These are phyloP conservation scores for Collybia nuda DNA, from an alignment of 768 basidiomycete species.

Conservation along the genomic window DNA sequence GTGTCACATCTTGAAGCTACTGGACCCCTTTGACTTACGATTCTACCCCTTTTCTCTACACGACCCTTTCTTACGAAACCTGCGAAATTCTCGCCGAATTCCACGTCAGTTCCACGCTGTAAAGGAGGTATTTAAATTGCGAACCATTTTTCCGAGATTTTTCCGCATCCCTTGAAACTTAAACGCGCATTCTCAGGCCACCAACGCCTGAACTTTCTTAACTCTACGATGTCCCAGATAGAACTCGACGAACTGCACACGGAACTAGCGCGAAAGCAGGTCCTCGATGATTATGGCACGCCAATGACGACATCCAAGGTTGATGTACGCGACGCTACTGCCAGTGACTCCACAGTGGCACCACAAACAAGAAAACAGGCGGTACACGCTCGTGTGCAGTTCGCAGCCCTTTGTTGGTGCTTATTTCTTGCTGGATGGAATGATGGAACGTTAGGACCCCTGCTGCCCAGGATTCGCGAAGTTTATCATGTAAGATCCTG, in stretches of 20 bases:
- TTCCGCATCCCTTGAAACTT: neutral
- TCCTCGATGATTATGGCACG: too few relatives aligned
- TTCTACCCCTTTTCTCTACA: too few relatives aligned
- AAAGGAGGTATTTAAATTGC: neutral
- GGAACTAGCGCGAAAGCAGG: too few relatives aligned
- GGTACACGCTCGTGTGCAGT: conserved; percentile 39
- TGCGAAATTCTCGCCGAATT: too few relatives aligned
- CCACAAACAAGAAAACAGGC: conserved; percentile 21
- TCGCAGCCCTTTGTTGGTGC: conserved; percentile 52
- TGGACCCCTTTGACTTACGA: too few relatives aligned
- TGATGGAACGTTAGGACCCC: conserved; percentile 71
- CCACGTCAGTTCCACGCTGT: too few relatives aligned
- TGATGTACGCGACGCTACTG: neutral
- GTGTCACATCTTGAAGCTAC: too few relatives aligned
- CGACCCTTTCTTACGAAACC: too few relatives aligned
- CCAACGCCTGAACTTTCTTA: too few relatives aligned
- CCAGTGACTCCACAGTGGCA: neutral
- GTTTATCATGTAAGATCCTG: conserved; percentile 51
- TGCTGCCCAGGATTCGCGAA: conserved; percentile 69
- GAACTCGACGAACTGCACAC: too few relatives aligned
- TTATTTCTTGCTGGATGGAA: conserved; percentile 76
- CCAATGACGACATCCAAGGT: too few relatives aligned
- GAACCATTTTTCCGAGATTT: neutral
- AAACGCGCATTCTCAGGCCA: neutral
- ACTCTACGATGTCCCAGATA: too few relatives aligned